Evolutionary conservation across 768 basidiomycete species (phyloP).

Genomic region (Boletus vinaceobasis): DNA sequence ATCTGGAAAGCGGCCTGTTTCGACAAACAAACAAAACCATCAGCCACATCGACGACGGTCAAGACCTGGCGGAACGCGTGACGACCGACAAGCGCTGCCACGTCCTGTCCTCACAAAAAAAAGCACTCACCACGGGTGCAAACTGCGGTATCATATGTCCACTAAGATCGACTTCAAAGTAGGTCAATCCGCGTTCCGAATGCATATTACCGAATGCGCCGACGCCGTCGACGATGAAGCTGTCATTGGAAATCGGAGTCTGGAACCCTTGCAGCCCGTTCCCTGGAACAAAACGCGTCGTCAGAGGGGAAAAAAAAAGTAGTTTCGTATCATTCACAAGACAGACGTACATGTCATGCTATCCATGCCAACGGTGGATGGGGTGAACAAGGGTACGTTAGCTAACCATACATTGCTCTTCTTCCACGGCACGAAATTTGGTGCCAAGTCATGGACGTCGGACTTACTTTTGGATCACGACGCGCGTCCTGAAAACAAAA

Average conservation of each 20-base stretch:
- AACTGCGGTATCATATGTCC: slow-evolving; percentile 79
- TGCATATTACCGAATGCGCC: slow-evolving; percentile 66
- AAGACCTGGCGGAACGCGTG: background rate
- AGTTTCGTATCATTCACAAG: background rate
- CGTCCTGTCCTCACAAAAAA: no score
- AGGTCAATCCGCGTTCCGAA: slow-evolving; percentile 64
- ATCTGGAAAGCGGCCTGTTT: slow-evolving; percentile 62
- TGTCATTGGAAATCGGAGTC: slow-evolving; percentile 59
- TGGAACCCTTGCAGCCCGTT: slow-evolving; percentile 70
- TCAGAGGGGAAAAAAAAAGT: background rate
- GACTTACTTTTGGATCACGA: slow-evolving; percentile 62
- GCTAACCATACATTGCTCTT: background rate
- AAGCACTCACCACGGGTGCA: slow-evolving; percentile 49
- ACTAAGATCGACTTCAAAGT: slow-evolving; percentile 60
- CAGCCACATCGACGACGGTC: background rate
- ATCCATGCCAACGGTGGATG: background rate
- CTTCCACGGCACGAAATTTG: no score
- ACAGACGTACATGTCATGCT: slow-evolving; percentile 40
- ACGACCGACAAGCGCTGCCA: no score
- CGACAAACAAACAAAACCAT: background rate
- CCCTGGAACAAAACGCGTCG: slow-evolving; percentile 34
- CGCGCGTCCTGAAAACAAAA: slow-evolving; percentile 44
- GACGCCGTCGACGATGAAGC: slow-evolving; percentile 67
- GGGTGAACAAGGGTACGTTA: background rate
- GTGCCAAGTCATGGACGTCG: background rate